These are phyloP conservation scores for Vickermania spadyakhi DNA, from an alignment of 208 protist species.

Conservation along the genomic window DNA sequence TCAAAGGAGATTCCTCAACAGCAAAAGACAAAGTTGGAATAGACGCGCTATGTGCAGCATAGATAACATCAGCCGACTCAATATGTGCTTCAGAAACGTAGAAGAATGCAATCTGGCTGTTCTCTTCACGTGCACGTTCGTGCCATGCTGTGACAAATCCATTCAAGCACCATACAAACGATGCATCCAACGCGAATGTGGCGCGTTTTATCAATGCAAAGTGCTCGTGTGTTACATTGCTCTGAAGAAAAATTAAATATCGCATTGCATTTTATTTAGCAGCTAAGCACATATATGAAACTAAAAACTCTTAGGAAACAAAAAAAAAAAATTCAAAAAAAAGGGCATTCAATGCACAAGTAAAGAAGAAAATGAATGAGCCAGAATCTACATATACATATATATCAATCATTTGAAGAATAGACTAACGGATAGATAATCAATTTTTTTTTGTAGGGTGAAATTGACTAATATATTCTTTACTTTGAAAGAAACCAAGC, in stretches of 20 bases:
- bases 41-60: slow-evolving; percentile 29
- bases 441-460: neutral
- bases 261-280: neutral
- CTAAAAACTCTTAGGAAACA: too few species aligned
- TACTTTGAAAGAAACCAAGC: neutral
- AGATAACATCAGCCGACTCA: slow-evolving; percentile 59
- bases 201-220: neutral
- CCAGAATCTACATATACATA: too few species aligned
- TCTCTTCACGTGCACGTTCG: neutral
- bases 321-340: too few species aligned
- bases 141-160: neutral
- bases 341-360: too few species aligned
- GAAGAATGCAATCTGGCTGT: neutral
- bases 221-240: neutral
- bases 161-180: too few species aligned
- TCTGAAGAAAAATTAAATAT: neutral
- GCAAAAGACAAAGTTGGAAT: slow-evolving; percentile 21
- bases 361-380: too few species aligned
- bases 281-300: too few species aligned
- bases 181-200: neutral
- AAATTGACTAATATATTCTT: neutral
- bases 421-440: neutral
- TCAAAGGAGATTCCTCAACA: slow-evolving; percentile 25
- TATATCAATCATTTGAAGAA: neutral
- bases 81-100: slow-evolving; percentile 15